Conservation (phyloP, 257 asterid species). For the Anisodus acutangulus region DNA sequence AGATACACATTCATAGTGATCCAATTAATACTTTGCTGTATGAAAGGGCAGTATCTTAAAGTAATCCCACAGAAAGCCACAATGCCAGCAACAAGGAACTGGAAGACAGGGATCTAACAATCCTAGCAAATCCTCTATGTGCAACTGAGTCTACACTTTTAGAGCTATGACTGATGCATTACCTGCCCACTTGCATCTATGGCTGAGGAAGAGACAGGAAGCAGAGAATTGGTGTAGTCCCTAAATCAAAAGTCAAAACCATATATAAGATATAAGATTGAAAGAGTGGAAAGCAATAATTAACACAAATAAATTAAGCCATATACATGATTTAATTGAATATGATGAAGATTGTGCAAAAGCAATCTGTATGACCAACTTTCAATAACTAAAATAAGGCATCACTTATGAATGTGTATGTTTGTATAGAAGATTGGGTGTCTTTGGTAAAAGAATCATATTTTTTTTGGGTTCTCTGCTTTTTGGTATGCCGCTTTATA, state of each 20-base stretch:
- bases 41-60: slow-evolving; percentile 22
- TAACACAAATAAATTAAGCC: not conserved
- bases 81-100: not conserved
- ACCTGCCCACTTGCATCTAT: slow-evolving; percentile 97
- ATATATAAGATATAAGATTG: slow-evolving; percentile 12
- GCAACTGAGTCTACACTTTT: not conserved
- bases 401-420: not conserved
- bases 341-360: not conserved
- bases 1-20: not conserved
- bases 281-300: not conserved
- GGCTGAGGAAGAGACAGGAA: slow-evolving; percentile 95
- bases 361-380: slow-evolving; percentile 16
- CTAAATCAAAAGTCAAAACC: slow-evolving; percentile 42
- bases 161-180: slow-evolving; percentile 30
- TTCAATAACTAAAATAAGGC: slow-evolving; percentile 1
- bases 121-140: slow-evolving; percentile 8
- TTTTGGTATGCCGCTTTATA: not conserved
- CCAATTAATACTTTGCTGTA: slow-evolving; percentile 15
- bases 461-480: not conserved
- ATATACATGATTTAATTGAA: not conserved
- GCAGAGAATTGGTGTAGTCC: slow-evolving; percentile 92
- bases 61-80: slow-evolving; percentile 16
- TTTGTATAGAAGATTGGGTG: slow-evolving; percentile 5
- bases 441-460: not conserved
- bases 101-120: not conserved